A percentile compares a stretch with the other conserved stretches of the same genome.
These are phyloP conservation scores for Stachybotrys elegans DNA, from an alignment of 2,329 filamentous ascomycete species.

Conservation along the genomic window DNA sequence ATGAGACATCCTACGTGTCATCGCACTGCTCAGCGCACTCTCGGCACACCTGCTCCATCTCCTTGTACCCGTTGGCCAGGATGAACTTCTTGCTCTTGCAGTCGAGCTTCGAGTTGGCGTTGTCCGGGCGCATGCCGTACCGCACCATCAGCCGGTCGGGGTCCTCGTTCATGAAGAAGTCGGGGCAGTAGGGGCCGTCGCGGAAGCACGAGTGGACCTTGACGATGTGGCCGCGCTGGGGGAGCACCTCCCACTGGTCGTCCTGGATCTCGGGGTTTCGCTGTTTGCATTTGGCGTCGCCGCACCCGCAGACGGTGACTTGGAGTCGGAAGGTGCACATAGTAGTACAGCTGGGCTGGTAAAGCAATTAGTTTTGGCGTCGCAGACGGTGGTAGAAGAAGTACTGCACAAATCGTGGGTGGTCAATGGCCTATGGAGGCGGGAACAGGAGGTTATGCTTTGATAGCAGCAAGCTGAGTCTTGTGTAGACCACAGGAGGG, in stretches of 20 bases:
- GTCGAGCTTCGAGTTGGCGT: slow-evolving; percentile 10
- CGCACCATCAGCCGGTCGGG: slow-evolving; percentile 6
- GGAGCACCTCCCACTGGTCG: slow-evolving; percentile 2
- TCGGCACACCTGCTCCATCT: background rate
- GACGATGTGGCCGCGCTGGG: slow-evolving; percentile 1
- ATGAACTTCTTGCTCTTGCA: slow-evolving; percentile 5
- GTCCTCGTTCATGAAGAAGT: slow-evolving; percentile 7
- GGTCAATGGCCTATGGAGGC: too few relatives aligned
- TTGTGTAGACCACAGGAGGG: too few relatives aligned
- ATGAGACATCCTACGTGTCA: too few relatives aligned
- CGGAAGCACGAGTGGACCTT: slow-evolving; percentile 4
- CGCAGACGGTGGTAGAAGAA: too few relatives aligned
- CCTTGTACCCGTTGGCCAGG: background rate
- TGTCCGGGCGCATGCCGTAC: slow-evolving; percentile 8
- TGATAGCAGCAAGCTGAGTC: too few relatives aligned
- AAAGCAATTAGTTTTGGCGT: too few relatives aligned
- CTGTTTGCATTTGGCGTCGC: slow-evolving; percentile 5
- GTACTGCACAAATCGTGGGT: too few relatives aligned
- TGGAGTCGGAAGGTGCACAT: slow-evolving; percentile 7
- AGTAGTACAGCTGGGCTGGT: too few relatives aligned
- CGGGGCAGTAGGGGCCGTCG: slow-evolving; percentile 5
- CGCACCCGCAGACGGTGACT: slow-evolving; percentile 6
- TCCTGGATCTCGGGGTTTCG: background rate
- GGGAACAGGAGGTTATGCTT: too few relatives aligned
- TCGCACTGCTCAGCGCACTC: background rate